Evolutionary conservation across 2,329 filamentous ascomycete genomes (phyloP), one percentile per base, ranked within the genome.

Genomic region (Trichoderma atroviride): DNA sequence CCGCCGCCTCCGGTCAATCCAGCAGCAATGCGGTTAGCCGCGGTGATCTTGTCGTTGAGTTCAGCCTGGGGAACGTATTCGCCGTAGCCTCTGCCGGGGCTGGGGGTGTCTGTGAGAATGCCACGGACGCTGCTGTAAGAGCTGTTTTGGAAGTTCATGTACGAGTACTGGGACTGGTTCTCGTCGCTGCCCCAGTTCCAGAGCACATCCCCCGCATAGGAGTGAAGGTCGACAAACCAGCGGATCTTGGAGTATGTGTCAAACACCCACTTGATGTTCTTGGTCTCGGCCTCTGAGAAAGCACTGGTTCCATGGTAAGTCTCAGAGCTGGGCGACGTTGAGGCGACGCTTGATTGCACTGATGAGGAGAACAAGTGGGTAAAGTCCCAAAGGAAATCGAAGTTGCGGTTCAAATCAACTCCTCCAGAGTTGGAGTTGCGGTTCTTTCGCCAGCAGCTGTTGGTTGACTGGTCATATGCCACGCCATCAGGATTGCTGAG

Each of bases 201-300:
- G 16, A 89, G 77, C 22, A 89, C 79, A 37, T 83, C 70, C 2
- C 84, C 85, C 0, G 81, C 80, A 33, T 81, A 84, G 1, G 86
- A 87, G 80, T 89, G 87, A 56, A 89, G 80, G 71, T 89, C 87
- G 70, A 88, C 78, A 75, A 87, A 87, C 86, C 86, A 89, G 33
- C 83, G 80, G 57, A 89, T 77, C 56, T 82, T 82, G 59, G 79
- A 76, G 76, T 83, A 85, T 33, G 81, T 79, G 72, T 85, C 81
- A 74, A 88, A 78, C 9, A 86, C 76, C 78, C 84, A 87, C 69
- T 83, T 83, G 69, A 87, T 81, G 74, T 83, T 86, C 75, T 84
- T 79, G 2, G 86, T 84, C 78, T 89, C 87, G 0, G 86, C 79
- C 78, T 89, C 87, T 0, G 86, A 88, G 63, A 83, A 82, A 2